Evolutionary conservation across 2,329 filamentous ascomycete species (phyloP).

Genomic region (Hypomyces rosellus): DNA sequence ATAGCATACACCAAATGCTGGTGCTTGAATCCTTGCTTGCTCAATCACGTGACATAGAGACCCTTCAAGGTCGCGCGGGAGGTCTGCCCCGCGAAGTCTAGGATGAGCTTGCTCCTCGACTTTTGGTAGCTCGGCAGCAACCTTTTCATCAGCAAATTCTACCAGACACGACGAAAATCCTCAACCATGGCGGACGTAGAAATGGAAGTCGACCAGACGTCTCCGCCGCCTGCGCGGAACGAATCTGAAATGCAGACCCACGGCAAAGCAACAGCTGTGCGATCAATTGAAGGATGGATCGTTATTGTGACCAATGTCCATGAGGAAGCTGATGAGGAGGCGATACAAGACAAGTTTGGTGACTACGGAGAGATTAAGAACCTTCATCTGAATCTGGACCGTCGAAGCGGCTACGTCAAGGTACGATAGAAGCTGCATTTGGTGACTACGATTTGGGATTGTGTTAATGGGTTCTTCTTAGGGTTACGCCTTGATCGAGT

Average conservation of each 20-base stretch:
- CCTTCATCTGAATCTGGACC: constrained; percentile 74
- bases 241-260: constrained; percentile 64
- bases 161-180: background rate
- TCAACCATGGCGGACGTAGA: constrained; percentile 46
- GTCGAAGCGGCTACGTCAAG: constrained; percentile 82
- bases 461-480: constrained; percentile 26
- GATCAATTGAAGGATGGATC: constrained; percentile 87
- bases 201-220: constrained; percentile 51
- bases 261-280: constrained; percentile 70
- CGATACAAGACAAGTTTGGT: constrained; percentile 72
- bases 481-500: constrained; percentile 84
- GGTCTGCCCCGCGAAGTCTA: constrained; percentile 4
- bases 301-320: constrained; percentile 81
- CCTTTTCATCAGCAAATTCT: background rate
- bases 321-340: constrained; percentile 80
- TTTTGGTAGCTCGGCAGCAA: background rate
- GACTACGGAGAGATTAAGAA: constrained; percentile 87
- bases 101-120: background rate
- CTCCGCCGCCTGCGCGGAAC: constrained; percentile 39
- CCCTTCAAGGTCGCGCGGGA: background rate
- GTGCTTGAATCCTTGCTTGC: too few species aligned
- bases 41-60: constrained; percentile 5
- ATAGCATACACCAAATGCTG: too few species aligned
- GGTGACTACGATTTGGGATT: background rate
- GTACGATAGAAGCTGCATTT: constrained; percentile 34